Evolutionary conservation across 176 grass and related monocot genomes (phyloP).

Genomic region (Zea mays): DNA sequence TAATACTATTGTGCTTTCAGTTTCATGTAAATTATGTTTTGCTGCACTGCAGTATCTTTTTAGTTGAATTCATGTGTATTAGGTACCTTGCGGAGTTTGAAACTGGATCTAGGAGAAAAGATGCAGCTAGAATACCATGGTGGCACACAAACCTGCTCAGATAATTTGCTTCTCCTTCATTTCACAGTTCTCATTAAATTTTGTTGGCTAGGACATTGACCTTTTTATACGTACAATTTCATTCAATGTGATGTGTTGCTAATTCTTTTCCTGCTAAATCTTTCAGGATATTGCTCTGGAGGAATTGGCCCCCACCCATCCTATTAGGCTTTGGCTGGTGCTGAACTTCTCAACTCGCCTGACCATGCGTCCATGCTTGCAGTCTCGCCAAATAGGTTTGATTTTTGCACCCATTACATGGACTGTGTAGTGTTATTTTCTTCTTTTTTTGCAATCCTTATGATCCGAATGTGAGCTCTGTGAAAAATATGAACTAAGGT

Average conservation of each 20-base stretch:
- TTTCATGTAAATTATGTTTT: background rate
- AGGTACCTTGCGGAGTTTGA: constrained; percentile 57
- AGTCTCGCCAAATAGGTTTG: constrained; percentile 48
- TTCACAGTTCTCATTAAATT: background rate
- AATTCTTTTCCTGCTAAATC: constrained; percentile 22
- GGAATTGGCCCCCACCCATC: constrained; percentile 48
- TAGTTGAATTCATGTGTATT: constrained; percentile 18
- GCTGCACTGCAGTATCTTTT: background rate
- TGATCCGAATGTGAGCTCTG: constrained; percentile 4
- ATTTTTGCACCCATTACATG: constrained; percentile 11
- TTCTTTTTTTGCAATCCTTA: background rate
- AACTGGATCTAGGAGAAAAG: constrained; percentile 49
- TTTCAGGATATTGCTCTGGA: constrained; percentile 47
- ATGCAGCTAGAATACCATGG: constrained; percentile 56
- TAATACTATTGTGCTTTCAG: background rate
- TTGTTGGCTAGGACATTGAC: background rate
- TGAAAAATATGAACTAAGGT: background rate
- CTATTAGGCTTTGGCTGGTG: constrained; percentile 54
- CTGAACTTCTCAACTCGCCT: constrained; percentile 56
- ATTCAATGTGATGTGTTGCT: background rate
- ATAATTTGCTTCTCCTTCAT: constrained; percentile 20
- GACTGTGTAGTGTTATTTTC: background rate
- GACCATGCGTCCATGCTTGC: constrained; percentile 55
- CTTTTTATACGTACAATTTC: background rate
- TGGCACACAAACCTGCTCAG: constrained; percentile 55